Evolutionary conservation across 139 green algal genomes (phyloP).

Genomic region (Haematococcus lacustris): DNA sequence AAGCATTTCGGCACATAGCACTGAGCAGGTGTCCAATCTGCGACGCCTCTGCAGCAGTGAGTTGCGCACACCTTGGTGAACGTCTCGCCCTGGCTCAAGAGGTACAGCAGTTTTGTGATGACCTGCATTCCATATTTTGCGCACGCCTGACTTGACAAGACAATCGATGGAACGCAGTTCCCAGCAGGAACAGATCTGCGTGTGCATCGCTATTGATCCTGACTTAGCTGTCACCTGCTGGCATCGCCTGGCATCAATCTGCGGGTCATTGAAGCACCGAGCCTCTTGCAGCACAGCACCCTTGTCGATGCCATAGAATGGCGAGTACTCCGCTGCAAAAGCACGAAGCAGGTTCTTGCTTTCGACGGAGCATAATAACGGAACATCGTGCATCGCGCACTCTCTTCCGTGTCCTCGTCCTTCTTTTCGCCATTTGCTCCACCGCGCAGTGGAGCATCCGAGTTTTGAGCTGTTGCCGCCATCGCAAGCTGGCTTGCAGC

Average conservation of each 20-base stretch:
- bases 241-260: conserved; percentile 86
- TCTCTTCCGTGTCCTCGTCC: conserved; percentile 82
- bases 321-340: conserved; percentile 89
- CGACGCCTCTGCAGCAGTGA: neutral
- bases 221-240: conserved; percentile 62
- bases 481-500: no score
- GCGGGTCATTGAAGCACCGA: conserved; percentile 80
- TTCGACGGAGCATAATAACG: neutral
- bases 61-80: conserved; percentile 87
- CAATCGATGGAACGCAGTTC: no score
- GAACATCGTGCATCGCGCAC: conserved; percentile 38
- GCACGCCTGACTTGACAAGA: no score
- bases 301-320: conserved; percentile 99
- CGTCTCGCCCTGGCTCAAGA: conserved; percentile 91
- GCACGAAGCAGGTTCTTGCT: neutral
- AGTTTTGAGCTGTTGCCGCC: conserved; percentile 70
- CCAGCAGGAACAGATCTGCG: no score
- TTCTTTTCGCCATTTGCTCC: conserved; percentile 53
- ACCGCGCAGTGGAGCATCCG: conserved; percentile 53
- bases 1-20: no score
- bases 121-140: no score
- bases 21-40: conserved; percentile 10
- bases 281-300: conserved; percentile 94
- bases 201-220: neutral
- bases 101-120: conserved; percentile 98